Evolutionary conservation across 2,329 filamentous ascomycete genomes (phyloP), one percentile per base, ranked within the genome.

Genomic region (Fusarium udum): DNA sequence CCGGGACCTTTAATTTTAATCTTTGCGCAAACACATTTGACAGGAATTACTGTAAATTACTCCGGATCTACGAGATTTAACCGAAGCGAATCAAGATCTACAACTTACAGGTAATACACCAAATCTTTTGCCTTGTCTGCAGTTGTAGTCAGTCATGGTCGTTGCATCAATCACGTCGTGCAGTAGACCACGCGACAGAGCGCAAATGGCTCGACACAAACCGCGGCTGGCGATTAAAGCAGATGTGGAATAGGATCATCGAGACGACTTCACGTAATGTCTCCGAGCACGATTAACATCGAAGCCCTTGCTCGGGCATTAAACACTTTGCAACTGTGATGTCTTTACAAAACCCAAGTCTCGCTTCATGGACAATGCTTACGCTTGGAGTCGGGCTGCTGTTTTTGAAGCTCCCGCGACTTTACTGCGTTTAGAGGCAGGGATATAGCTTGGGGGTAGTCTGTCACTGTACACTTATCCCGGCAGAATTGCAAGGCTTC

Each of bases 21-120:
- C 18, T 13, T 28, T 15, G 24, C 24, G 32, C 9, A 53, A 53
- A 0, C 16, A 36, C 3, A 4, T 7, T 15, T 15, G 11, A 26
- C 2, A 20, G 7, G 49, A 53, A 15, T 16, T 37, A n/a, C 18
- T 28, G 13, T 22, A 53, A 37, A 36, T 52, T 52, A 22, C 49
- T 4, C 7, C 1, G 22, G 0, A 12, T 52, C 3, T 52, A 26
- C n/a, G 14, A 22, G 3, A 8, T 6, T 6, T 26, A 26, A 4
- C 7, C 18, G 13, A 52, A 20, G 46, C 4, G 9, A n/a, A 49
- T 3, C 6, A n/a, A 6, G 9, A 24, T 18, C 13, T 49, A 20
- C 14, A 7, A 3, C 22, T 11, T 32, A 7, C 10, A 32, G 15
- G 0, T 3, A 0, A n/a, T 11, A 4, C 18, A 7, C 28, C 7